Conservation (phyloP, 2,329 filamentous ascomycete genomes). For the Fusarium pininemorale region DNA sequence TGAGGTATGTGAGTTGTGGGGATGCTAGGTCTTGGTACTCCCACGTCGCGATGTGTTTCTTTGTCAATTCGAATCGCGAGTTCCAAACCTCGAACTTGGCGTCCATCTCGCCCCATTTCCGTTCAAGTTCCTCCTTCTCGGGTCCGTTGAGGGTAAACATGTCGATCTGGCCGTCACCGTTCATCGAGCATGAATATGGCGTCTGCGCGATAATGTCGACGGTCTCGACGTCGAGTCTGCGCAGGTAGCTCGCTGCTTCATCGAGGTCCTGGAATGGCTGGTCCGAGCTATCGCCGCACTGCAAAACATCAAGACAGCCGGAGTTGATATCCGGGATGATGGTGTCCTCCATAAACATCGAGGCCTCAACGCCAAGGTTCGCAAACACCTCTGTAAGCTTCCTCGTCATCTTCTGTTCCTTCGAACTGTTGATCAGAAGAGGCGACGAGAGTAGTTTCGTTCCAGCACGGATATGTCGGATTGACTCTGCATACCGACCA, state of each 20-base stretch:
- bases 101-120: neutral
- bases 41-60: neutral
- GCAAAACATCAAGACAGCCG: neutral
- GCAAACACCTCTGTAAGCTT: constrained; percentile 37
- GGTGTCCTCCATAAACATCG: constrained; percentile 31
- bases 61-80: constrained; percentile 22
- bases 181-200: neutral
- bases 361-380: constrained; percentile 26
- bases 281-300: neutral
- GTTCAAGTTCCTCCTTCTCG: neutral
- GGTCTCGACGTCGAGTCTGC: constrained; percentile 16
- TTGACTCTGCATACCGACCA: constrained; percentile 32
- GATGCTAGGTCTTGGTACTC: neutral
- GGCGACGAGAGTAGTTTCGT: constrained; percentile 17
- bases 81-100: constrained; percentile 1
- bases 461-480: constrained; percentile 34
- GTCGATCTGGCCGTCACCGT: neutral
- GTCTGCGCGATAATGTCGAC: neutral
- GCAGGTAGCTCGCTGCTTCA: constrained; percentile 17
- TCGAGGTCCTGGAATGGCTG: constrained; percentile 29
- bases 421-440: neutral
- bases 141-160: neutral
- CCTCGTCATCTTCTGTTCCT: constrained; percentile 2
- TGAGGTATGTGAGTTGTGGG: constrained; percentile 4
- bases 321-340: constrained; percentile 5